phyloP scores from a whole-genome alignment of 441 rosid genomes.

The Lepidium campestre region DNA sequence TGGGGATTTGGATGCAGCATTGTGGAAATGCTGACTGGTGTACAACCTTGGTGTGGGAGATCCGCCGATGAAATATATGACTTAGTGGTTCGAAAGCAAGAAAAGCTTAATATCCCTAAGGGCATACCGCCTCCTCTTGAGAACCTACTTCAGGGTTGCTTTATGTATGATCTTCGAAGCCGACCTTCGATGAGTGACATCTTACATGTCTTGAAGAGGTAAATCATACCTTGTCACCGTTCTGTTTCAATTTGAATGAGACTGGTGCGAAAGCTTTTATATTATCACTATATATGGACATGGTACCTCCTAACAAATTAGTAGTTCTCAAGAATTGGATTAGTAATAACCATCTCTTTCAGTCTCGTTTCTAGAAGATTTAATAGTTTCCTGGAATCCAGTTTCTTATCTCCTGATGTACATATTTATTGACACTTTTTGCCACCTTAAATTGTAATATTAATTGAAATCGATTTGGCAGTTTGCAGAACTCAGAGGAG shows the following conservation, averaged over 20 bases:
- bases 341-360: background rate
- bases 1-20: slow-evolving; percentile 94
- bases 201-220: slow-evolving; percentile 61
- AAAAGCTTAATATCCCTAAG: slow-evolving; percentile 55
- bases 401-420: background rate
- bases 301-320: background rate
- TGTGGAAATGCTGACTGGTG: slow-evolving; percentile 82
- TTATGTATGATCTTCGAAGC: slow-evolving; percentile 71
- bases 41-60: slow-evolving; percentile 74
- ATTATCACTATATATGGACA: background rate
- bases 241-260: background rate
- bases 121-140: slow-evolving; percentile 73
- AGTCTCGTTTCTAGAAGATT: background rate
- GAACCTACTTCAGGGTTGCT: slow-evolving; percentile 71
- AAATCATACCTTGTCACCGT: background rate
- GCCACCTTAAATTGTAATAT: slow-evolving; percentile 1
- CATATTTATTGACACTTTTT: background rate
- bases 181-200: slow-evolving; percentile 80
- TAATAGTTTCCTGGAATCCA: background rate
- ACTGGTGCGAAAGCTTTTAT: background rate
- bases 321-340: background rate
- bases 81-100: slow-evolving; percentile 64
- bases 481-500: slow-evolving; percentile 49
- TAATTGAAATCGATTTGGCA: slow-evolving; percentile 36
- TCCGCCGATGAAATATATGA: slow-evolving; percentile 56